Conservation (phyloP, 208 protist species). For the Crithidia thermophila region DNA sequence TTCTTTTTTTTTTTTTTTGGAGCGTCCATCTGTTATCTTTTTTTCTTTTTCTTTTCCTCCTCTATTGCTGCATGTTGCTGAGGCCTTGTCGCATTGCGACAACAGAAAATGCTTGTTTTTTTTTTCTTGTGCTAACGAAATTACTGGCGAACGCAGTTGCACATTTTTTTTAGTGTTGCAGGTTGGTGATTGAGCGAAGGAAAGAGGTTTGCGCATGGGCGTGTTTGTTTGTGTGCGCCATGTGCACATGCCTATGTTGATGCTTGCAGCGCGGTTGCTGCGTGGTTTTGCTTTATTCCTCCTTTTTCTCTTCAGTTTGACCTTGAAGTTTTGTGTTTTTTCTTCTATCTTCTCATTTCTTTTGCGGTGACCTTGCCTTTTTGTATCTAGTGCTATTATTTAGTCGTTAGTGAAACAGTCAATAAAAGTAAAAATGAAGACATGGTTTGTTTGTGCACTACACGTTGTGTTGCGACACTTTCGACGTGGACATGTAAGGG, state of each 20-base stretch:
- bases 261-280: not conserved
- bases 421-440: not conserved
- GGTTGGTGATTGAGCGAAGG: too few species aligned
- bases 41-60: conserved; percentile 23
- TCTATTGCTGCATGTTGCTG: not conserved
- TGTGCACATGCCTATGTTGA: not conserved
- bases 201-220: not conserved
- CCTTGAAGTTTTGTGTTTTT: conserved; percentile 4
- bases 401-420: conserved; percentile 22
- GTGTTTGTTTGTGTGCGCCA: not conserved
- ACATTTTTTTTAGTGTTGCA: too few species aligned
- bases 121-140: not conserved
- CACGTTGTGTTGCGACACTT: too few species aligned
- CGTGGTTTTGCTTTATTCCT: not conserved
- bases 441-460: too few species aligned
- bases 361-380: conserved; percentile 15
- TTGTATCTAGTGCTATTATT: conserved; percentile 15
- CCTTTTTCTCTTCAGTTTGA: not conserved
- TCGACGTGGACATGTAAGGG: too few species aligned
- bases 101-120: too few species aligned
- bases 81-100: too few species aligned
- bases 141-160: too few species aligned
- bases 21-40: conserved; percentile 23
- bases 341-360: conserved; percentile 1
- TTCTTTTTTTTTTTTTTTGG: conserved; percentile 6